phyloP scores from a whole-genome alignment of 2,329 filamentous ascomycete genomes.

The Trichoderma aggressivum region DNA sequence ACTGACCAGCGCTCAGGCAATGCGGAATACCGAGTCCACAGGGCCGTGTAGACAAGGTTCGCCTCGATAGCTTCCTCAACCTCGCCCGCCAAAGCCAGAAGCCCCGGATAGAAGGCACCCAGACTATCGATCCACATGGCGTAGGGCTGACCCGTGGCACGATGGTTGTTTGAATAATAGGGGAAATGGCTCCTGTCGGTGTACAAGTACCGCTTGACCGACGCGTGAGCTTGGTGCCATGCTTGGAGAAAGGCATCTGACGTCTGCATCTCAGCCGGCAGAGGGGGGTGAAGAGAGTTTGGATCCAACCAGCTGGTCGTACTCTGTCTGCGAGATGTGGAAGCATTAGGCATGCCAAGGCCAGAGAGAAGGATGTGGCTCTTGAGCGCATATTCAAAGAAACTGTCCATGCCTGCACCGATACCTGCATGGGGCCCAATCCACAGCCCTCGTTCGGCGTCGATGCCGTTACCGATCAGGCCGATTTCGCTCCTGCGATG shows the following conservation, averaged over 20 bases:
- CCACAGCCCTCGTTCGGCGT: conserved; percentile 88
- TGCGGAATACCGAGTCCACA: conserved; percentile 94
- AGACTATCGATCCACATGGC: conserved; percentile 96
- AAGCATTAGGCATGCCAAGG: conserved; percentile 54
- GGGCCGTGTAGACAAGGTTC: conserved; percentile 83
- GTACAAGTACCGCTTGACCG: conserved; percentile 89
- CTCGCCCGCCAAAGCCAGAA: conserved; percentile 82
- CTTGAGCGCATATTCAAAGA: conserved; percentile 97
- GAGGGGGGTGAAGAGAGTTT: conserved; percentile 57
- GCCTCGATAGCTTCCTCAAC: conserved; percentile 87
- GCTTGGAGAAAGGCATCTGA: conserved; percentile 74
- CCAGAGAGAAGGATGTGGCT: conserved; percentile 87
- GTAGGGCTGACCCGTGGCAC: conserved; percentile 80
- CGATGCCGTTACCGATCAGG: conserved; percentile 85
- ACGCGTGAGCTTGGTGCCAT: conserved; percentile 82
- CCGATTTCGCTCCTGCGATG: conserved; percentile 77
- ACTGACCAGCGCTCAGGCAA: conserved; percentile 94
- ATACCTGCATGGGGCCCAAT: conserved; percentile 87
- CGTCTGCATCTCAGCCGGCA: conserved; percentile 64
- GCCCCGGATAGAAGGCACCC: conserved; percentile 89
- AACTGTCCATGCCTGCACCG: conserved; percentile 94
- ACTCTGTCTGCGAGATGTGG: conserved; percentile 40
- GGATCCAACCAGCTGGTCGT: conserved; percentile 56
- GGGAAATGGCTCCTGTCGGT: conserved; percentile 74
- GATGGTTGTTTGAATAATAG: conserved; percentile 88